Evolutionary conservation across 225 moss, liverwort and hornwort genomes (phyloP).

Genomic region (Antitrichia curtipendula): DNA sequence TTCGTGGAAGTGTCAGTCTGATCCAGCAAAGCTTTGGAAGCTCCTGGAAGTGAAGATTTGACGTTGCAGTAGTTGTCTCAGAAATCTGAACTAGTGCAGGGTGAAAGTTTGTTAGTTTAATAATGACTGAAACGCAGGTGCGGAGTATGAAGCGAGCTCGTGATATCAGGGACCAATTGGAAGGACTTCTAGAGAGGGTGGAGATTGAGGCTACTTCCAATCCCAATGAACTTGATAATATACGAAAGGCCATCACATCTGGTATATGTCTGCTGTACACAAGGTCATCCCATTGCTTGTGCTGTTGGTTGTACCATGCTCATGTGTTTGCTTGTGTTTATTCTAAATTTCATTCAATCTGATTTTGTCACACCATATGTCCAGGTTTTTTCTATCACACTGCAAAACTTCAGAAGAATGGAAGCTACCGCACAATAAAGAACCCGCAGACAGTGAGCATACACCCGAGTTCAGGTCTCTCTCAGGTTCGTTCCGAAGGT

Average conservation of each 20-base stretch:
- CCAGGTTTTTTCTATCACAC: slow-evolving; percentile 89
- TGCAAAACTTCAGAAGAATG: slow-evolving; percentile 86
- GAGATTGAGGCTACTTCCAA: slow-evolving; percentile 76
- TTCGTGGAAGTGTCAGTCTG: neutral
- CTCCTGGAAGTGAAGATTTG: neutral
- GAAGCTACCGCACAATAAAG: slow-evolving; percentile 78
- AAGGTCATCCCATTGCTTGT: neutral
- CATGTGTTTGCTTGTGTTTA: neutral
- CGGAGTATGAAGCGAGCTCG: slow-evolving; percentile 97
- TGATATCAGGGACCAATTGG: slow-evolving; percentile 89
- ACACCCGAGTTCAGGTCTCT: slow-evolving; percentile 92
- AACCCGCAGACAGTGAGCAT: slow-evolving; percentile 77
- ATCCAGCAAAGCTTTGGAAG: neutral
- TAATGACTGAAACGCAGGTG: slow-evolving; percentile 21
- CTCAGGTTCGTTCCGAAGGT: slow-evolving; percentile 31
- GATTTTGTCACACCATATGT: neutral
- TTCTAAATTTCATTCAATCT: neutral
- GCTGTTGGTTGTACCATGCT: neutral
- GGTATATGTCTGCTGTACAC: slow-evolving; percentile 8
- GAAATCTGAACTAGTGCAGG: neutral
- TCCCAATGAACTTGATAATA: slow-evolving; percentile 61
- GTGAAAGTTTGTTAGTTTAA: neutral
- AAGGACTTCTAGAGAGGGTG: slow-evolving; percentile 85
- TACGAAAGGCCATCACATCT: slow-evolving; percentile 84
- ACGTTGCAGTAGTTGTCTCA: neutral